Percentiles rank a stretch among this genome's conserved stretches.
These are phyloP conservation scores for Kwoniella pini DNA, from an alignment of 768 basidiomycete species.

Conservation along the genomic window DNA sequence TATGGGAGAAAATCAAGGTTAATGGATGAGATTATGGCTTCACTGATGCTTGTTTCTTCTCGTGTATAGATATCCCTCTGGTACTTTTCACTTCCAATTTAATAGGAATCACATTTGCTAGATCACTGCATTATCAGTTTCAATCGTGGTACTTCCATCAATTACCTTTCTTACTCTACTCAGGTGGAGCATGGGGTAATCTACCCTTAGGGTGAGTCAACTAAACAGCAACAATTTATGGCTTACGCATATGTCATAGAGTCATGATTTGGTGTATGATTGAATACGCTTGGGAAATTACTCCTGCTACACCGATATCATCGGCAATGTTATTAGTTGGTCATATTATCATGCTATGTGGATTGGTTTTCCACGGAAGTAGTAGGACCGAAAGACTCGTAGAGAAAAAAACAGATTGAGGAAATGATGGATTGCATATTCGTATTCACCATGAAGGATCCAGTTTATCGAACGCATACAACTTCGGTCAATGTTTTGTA, in stretches of 20 bases:
- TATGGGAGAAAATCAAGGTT: too few relatives aligned
- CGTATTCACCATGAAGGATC: too few relatives aligned
- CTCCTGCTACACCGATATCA: conserved; percentile 72
- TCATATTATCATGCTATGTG: conserved; percentile 61
- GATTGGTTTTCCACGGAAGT: conserved; percentile 36
- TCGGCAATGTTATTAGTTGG: conserved; percentile 63
- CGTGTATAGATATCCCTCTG: conserved; percentile 74
- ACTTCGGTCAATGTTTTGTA: too few relatives aligned
- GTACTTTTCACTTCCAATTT: conserved; percentile 88
- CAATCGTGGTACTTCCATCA: conserved; percentile 97
- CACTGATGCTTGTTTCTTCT: too few relatives aligned
- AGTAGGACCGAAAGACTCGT: not conserved
- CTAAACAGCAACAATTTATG: not conserved
- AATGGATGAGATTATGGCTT: too few relatives aligned
- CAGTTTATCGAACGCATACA: not conserved
- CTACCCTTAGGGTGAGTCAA: conserved; percentile 32
- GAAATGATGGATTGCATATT: too few relatives aligned
- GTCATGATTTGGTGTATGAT: conserved; percentile 64
- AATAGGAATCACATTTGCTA: conserved; percentile 85
- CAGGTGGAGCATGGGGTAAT: conserved; percentile 63
- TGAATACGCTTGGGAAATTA: conserved; percentile 87
- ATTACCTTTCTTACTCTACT: conserved; percentile 78
- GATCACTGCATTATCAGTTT: conserved; percentile 97
- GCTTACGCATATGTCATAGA: conserved; percentile 56
- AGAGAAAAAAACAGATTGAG: too few relatives aligned